phyloP scores from a whole-genome alignment of 495 filamentous ascomycete genomes.

The Aspergillus wentii region DNA sequence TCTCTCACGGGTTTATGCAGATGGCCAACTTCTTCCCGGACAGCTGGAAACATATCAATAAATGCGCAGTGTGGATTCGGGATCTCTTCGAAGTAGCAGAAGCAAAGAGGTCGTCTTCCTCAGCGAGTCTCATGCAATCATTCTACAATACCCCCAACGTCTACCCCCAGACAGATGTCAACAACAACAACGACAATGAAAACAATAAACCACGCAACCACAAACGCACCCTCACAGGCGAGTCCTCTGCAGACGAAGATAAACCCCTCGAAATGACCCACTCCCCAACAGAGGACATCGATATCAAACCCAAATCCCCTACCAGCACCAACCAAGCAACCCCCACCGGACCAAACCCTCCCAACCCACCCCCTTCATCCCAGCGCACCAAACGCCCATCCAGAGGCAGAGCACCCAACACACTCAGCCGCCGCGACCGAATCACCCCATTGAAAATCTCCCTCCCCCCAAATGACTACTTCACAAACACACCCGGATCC shows the following conservation, averaged over 20 bases:
- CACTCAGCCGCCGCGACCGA: too few relatives aligned
- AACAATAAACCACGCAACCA: conserved; percentile 35
- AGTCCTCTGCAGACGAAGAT: conserved; percentile 78
- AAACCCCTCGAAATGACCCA: conserved; percentile 78
- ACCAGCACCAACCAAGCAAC: too few relatives aligned
- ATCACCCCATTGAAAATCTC: too few relatives aligned
- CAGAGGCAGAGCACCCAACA: too few relatives aligned
- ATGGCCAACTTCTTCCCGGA: conserved; percentile 84
- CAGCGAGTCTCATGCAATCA: conserved; percentile 14
- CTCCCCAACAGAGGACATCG: too few relatives aligned
- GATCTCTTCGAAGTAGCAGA: conserved; percentile 58
- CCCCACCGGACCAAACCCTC: too few relatives aligned
- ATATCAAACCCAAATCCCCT: too few relatives aligned
- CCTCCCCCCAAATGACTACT: too few relatives aligned
- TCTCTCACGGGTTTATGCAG: conserved; percentile 89
- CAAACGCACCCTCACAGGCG: conserved; percentile 40
- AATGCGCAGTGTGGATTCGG: conserved; percentile 71
- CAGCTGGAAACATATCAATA: conserved; percentile 74
- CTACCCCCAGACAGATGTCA: neutral
- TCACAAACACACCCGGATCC: too few relatives aligned
- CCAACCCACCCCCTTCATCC: too few relatives aligned
- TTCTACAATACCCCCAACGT: conserved; percentile 2
- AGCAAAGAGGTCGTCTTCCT: conserved; percentile 19
- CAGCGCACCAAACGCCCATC: too few relatives aligned
- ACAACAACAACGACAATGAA: neutral